Evolutionary conservation across 1,139 yeast species (phyloP).

Genomic region (Nakaseomyces delphensis): DNA sequence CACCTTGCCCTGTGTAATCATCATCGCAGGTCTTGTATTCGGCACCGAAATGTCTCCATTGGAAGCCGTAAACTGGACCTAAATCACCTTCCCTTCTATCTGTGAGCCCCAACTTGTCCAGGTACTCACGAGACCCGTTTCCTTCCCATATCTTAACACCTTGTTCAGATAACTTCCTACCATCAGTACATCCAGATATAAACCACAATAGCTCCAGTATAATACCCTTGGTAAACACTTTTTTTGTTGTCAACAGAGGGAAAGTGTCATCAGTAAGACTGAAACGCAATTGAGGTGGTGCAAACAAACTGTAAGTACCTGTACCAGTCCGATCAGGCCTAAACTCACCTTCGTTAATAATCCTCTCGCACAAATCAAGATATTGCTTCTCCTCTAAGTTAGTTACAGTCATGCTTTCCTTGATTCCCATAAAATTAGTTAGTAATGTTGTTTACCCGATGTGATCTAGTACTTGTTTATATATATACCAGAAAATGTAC

Average conservation of each 20-base stretch:
- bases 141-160: conserved; percentile 99
- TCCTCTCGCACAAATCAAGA: conserved; percentile 67
- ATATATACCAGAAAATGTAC: no score
- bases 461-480: no score
- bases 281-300: conserved; percentile 92
- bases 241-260: conserved; percentile 88
- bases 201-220: conserved; percentile 91
- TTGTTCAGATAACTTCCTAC: conserved; percentile 62
- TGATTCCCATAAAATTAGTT: no score
- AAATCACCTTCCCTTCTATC: conserved; percentile 86
- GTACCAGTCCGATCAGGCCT: conserved; percentile 97
- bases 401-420: conserved; percentile 9
- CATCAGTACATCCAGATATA: conserved; percentile 82
- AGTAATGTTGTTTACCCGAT: no score
- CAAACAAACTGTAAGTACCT: conserved; percentile 83
- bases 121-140: conserved; percentile 88
- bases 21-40: conserved; percentile 76
- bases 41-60: conserved; percentile 99
- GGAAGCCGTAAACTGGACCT: conserved; percentile 98
- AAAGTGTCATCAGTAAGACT: conserved; percentile 60
- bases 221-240: conserved; percentile 83
- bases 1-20: conserved; percentile 81
- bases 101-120: conserved; percentile 72
- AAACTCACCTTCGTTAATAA: conserved; percentile 75
- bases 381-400: conserved; percentile 73